Conservation (phyloP, 495 filamentous ascomycete genomes). For the Diplogelasinospora grovesii region DNA sequence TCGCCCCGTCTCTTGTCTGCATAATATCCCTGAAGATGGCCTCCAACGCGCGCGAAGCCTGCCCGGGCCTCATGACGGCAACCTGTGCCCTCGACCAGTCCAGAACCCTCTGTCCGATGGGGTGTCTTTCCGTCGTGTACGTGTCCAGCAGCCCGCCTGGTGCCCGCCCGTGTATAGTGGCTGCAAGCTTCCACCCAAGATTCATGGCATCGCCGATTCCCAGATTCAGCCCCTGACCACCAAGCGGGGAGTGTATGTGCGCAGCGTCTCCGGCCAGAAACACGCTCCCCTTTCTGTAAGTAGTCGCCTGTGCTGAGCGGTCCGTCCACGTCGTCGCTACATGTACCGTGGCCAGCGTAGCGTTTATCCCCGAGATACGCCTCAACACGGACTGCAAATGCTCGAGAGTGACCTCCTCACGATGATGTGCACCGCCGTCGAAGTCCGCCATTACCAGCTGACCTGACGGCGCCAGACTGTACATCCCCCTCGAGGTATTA, state of each 20-base stretch:
- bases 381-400: slow-evolving; percentile 23
- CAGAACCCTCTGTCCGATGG: slow-evolving; percentile 22
- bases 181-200: slow-evolving; percentile 34
- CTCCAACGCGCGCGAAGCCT: slow-evolving; percentile 13
- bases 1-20: slow-evolving; percentile 24
- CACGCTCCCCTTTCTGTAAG: background rate
- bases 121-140: slow-evolving; percentile 22
- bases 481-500: slow-evolving; percentile 6
- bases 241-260: slow-evolving; percentile 38
- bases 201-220: slow-evolving; percentile 41
- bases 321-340: slow-evolving; percentile 24
- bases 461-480: background rate
- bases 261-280: slow-evolving; percentile 31
- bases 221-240: slow-evolving; percentile 43
- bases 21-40: slow-evolving; percentile 19
- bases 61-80: slow-evolving; percentile 16
- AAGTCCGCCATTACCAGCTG: background rate
- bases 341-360: slow-evolving; percentile 19
- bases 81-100: slow-evolving; percentile 26
- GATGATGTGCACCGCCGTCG: background rate
- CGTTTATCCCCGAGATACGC: slow-evolving; percentile 19
- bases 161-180: slow-evolving; percentile 6
- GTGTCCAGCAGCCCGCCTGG: slow-evolving; percentile 19
- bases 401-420: slow-evolving; percentile 19
- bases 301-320: slow-evolving; percentile 22